Evolutionary conservation across 306 rosid genomes (phyloP).

Genomic region (Crataegus laevigata): DNA sequence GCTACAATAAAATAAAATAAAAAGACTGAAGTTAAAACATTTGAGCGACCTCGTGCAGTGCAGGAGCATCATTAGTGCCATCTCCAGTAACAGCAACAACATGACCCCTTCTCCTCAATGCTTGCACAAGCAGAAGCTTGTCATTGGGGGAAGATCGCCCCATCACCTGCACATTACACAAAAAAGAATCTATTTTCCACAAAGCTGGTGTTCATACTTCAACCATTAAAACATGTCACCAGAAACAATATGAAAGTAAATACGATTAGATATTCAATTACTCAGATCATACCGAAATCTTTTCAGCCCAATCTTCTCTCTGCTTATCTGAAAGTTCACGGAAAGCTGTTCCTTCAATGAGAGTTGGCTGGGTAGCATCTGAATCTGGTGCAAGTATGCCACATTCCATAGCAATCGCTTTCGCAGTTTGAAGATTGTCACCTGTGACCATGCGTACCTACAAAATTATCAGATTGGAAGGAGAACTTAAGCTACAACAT

Average conservation of each 20-base stretch:
- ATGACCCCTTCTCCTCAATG: conserved; percentile 63
- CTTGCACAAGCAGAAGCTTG: conserved; percentile 90
- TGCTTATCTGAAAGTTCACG: conserved; percentile 46
- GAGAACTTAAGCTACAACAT: neutral
- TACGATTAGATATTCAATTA: neutral
- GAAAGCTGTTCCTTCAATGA: conserved; percentile 76
- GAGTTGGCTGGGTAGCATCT: conserved; percentile 48
- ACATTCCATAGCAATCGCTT: conserved; percentile 86
- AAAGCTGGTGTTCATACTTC: neutral
- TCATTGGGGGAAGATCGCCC: conserved; percentile 91
- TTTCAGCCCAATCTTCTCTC: conserved; percentile 57
- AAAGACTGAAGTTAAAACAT: neutral
- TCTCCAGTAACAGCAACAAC: conserved; percentile 95
- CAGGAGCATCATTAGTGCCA: conserved; percentile 95
- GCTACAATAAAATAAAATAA: neutral
- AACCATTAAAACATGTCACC: neutral
- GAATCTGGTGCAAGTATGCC: conserved; percentile 62
- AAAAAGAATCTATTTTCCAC: neutral
- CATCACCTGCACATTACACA: conserved; percentile 57
- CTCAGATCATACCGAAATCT: conserved; percentile 44
- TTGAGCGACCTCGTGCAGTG: conserved; percentile 68
- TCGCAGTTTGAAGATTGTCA: conserved; percentile 86
- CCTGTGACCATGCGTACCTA: conserved; percentile 96
- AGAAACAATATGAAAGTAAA: neutral
- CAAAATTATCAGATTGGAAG: neutral